Evolutionary conservation across 495 filamentous ascomycete genomes (phyloP), one percentile per base, ranked within the genome.

Genomic region (Pyrenopolyporus hunteri): DNA sequence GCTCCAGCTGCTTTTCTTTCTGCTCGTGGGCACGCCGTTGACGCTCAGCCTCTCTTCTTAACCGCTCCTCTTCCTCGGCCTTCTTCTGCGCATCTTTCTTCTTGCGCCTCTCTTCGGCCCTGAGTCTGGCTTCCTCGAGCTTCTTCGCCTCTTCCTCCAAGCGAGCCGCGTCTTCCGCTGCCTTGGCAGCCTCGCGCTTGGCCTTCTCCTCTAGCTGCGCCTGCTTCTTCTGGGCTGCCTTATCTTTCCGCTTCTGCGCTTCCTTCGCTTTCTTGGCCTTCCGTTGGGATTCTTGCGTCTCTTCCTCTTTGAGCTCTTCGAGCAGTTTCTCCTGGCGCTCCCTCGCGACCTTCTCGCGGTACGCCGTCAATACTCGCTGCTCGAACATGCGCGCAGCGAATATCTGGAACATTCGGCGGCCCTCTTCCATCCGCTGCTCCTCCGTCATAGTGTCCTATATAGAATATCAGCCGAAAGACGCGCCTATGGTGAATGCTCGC

Each of bases 381-480:
- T 99, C 94, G 70, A 99, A 99, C 94, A 99, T 99, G 60, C 94
- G 84, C 32, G 94, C 94, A 47, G 94, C 94, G 74, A 99, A 98
- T 71, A 99, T 99, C 72, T 99, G 94, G 72, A 99, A 99, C 94
- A 99, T 99, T 57, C 94, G 82, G 44, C 95, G 85, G 43, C 94
- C 94, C 78, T 98, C 94, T 70, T 99, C 92, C 94, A 99, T 98
- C 28, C 94, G 90, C 75, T 99, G 93, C 71, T 95, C 90, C 76
- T 98, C 93, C 10, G 92, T 97, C 91, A 98, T 95, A 23, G 89
- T 85, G 68, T 96, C 92, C 94, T 97, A 70, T 32, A 63, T 50
- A 46, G 36, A 57, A 55, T 46, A 74, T 78, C 70, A 82, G 70
- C 63, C 1, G 23, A 42, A 45, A 8, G 36, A 44, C 9, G 19